These are phyloP conservation scores for Colletotrichum horii DNA, from an alignment of 2,329 filamentous ascomycete genomes.

Conservation along the genomic window DNA sequence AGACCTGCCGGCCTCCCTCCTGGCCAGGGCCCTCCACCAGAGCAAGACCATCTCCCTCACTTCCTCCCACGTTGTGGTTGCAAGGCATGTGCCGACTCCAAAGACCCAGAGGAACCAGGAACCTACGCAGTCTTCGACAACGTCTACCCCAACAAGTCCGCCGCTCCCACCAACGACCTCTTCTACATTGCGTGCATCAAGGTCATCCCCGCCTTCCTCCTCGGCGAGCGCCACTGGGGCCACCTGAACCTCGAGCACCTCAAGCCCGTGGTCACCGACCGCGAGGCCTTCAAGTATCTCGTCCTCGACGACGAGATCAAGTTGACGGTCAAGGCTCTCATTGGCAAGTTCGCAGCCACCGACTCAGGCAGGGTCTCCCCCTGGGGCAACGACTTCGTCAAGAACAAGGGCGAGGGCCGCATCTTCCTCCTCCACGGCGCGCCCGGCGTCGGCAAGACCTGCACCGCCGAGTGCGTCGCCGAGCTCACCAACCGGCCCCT, in stretches of 20 bases:
- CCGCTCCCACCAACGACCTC: constrained; percentile 43
- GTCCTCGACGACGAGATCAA: constrained; percentile 55
- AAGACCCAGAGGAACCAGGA: constrained; percentile 28
- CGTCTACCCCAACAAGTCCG: constrained; percentile 38
- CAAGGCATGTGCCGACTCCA: constrained; percentile 33
- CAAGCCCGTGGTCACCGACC: constrained; percentile 45
- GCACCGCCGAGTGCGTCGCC: constrained; percentile 60
- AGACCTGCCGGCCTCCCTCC: neutral
- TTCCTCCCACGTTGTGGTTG: constrained; percentile 48
- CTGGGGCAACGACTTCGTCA: constrained; percentile 43
- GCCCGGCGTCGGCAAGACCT: constrained; percentile 63
- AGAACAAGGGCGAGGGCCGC: constrained; percentile 49
- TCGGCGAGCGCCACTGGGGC: constrained; percentile 50
- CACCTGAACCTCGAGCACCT: constrained; percentile 45
- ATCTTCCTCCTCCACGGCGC: constrained; percentile 58
- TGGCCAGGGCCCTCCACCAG: constrained; percentile 3
- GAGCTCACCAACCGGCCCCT: constrained; percentile 56
- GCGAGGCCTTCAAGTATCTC: constrained; percentile 55
- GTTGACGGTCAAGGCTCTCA: constrained; percentile 49
- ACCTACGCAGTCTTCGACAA: constrained; percentile 46
- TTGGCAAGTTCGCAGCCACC: constrained; percentile 49
- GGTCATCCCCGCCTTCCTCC: constrained; percentile 51
- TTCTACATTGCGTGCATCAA: constrained; percentile 50
- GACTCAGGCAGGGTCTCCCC: constrained; percentile 43
- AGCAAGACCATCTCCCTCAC: constrained; percentile 42